Base-by-base conservation (phyloP, 495 filamentous ascomycete species). In the Saxophila tyrrhenica region DNA sequence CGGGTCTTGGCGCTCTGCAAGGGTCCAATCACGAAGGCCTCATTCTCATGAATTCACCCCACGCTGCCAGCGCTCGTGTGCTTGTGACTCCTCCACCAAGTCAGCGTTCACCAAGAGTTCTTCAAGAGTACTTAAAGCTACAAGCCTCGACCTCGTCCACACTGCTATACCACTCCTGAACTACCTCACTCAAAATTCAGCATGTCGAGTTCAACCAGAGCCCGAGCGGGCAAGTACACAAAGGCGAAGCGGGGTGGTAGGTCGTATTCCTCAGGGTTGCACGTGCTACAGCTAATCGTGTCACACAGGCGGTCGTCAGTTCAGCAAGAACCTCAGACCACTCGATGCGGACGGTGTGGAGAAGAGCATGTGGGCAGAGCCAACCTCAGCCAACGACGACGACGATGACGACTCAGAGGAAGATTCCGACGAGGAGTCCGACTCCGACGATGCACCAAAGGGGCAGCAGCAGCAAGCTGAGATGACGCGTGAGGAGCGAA, bases 191-290 rank as follows among this genome's bases (percentile, higher is more conserved):
- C n/a, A n/a, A n/a, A n/a, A n/a, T 8, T 47, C 48, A 56, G 58
- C 55, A 89, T 88, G 84, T 74, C 83, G 62, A 75, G 83, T 39
- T 38, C 59, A 58, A 76, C 76, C 50, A 73, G 83, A 64, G 87
- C 87, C 63, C 83, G 89, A 61, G 89, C 85, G 60, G 87, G 88
- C 69, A 98, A 96, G 72, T 95, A 89, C 68, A 84, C 79, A 71
- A 98, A 98, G 74, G 88, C 85, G 56, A 86, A 84, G 52, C 79
- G 92, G 72, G 92, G 92, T 75, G 88, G 89, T 90, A 74, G 59
- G 80, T 68, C n/a, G 2, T 15, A 1, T 32, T 24, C 13, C 25
- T n/a, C 17, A 25, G n/a, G n/a, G n/a, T 35, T 35, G 29, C 29
- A 35, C 29, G 29, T 7, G 5, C 29, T 8, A 16, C 25, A 48